These are phyloP conservation scores for Gossypium longicalyx DNA, from an alignment of 345 rosid genomes.

Conservation along the genomic window DNA sequence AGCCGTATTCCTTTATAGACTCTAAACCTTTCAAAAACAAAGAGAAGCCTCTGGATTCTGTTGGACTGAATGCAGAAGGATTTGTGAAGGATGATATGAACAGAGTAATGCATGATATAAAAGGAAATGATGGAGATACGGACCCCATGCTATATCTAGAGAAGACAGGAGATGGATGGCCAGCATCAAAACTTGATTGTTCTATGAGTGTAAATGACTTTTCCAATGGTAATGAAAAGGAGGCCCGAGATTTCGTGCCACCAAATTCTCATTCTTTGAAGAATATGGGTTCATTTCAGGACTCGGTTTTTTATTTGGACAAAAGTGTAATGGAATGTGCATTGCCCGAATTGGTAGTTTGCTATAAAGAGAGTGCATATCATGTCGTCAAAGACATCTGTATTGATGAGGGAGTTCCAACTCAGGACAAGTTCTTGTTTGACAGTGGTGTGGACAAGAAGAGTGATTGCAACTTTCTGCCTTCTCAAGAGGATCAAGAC, in stretches of 20 bases:
- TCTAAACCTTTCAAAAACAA: slow-evolving; percentile 29
- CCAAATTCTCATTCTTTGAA: slow-evolving; percentile 13
- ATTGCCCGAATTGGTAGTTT: slow-evolving; percentile 61
- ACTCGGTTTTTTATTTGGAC: slow-evolving; percentile 47
- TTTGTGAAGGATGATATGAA: slow-evolving; percentile 25
- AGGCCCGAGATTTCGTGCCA: slow-evolving; percentile 18
- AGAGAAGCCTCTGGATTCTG: slow-evolving; percentile 31
- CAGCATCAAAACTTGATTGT: slow-evolving; percentile 20
- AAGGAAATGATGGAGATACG: slow-evolving; percentile 23
- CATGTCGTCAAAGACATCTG: slow-evolving; percentile 79
- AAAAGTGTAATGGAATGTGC: slow-evolving; percentile 50
- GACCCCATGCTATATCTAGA: slow-evolving; percentile 13
- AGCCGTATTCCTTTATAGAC: slow-evolving; percentile 8
- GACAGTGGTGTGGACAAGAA: slow-evolving; percentile 31
- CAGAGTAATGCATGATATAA: slow-evolving; percentile 16
- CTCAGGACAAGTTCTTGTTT: slow-evolving; percentile 49
- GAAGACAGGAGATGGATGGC: slow-evolving; percentile 27
- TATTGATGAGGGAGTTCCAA: slow-evolving; percentile 65
- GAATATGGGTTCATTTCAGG: slow-evolving; percentile 28
- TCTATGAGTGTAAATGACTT: slow-evolving; percentile 22
- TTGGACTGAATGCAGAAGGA: slow-evolving; percentile 31
- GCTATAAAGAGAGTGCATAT: slow-evolving; percentile 53
- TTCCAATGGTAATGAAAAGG: slow-evolving; percentile 21
- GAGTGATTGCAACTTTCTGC: slow-evolving; percentile 10
- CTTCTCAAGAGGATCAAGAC: slow-evolving; percentile 27